Evolutionary conservation across 345 rosid species (phyloP).

Genomic region (Aquilaria yunnanensis): DNA sequence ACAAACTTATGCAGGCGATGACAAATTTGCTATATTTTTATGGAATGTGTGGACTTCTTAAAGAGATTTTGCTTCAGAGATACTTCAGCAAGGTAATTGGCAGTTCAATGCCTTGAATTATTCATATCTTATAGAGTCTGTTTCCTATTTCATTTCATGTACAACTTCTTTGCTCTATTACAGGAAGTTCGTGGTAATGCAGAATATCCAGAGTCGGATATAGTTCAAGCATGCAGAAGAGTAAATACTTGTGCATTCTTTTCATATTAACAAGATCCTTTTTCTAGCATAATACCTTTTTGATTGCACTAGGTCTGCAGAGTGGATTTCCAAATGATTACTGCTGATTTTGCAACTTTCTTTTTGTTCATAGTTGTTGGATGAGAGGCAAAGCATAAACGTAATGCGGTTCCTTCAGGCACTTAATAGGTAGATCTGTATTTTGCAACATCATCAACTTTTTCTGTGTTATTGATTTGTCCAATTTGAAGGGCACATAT

Average conservation of each 20-base stretch:
- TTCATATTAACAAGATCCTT: neutral
- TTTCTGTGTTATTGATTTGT: no score
- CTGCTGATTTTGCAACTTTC: conserved; percentile 2
- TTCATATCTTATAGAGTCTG: neutral
- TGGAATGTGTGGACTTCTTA: conserved; percentile 83
- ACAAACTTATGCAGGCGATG: conserved; percentile 36
- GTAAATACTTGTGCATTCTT: conserved; percentile 29
- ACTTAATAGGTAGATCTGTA: conserved; percentile 35
- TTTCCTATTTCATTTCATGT: neutral
- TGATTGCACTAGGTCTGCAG: neutral
- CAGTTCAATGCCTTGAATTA: neutral
- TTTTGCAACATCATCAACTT: no score
- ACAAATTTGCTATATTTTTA: conserved; percentile 77
- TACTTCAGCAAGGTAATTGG: conserved; percentile 83
- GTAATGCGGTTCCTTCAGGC: conserved; percentile 66
- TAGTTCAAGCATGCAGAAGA: conserved; percentile 84
- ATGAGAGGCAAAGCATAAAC: conserved; percentile 76
- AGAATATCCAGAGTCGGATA: conserved; percentile 87
- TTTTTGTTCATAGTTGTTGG: conserved; percentile 52
- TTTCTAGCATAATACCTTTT: neutral
- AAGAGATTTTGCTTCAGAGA: conserved; percentile 76
- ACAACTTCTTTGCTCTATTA: conserved; percentile 13
- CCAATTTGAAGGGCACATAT: no score
- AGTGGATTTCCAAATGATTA: neutral
- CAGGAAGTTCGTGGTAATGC: conserved; percentile 89